These are phyloP conservation scores for Aureobasidium melanogenum DNA, from an alignment of 2,329 filamentous ascomycete genomes.

Conservation along the genomic window DNA sequence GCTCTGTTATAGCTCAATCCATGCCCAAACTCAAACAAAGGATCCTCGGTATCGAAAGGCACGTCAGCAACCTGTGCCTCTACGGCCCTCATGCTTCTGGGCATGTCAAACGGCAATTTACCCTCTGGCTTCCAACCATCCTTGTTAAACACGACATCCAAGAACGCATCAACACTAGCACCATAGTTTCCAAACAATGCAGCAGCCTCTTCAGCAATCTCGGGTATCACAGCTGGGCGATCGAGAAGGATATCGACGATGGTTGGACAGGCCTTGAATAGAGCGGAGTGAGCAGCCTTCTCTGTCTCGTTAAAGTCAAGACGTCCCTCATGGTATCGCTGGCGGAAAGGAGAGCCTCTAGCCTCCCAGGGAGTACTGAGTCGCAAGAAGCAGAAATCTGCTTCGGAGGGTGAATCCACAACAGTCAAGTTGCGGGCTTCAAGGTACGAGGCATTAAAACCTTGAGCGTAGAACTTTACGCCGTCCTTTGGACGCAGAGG, in stretches of 20 bases:
- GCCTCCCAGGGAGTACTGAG: neutral
- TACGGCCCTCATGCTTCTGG: neutral
- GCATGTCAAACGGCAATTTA: neutral
- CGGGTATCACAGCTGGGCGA: neutral
- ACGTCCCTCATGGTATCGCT: conserved; percentile 3
- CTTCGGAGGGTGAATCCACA: neutral
- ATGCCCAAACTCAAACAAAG: neutral
- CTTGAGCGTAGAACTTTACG: neutral
- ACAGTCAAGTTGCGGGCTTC: neutral
- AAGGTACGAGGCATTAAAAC: neutral
- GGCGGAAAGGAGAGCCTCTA: neutral
- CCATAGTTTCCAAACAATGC: neutral
- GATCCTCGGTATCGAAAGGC: conserved; percentile 3
- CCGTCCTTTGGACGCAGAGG: neutral
- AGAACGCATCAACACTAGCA: conserved; percentile 2
- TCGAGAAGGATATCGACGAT: conserved; percentile 2
- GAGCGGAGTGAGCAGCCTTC: neutral
- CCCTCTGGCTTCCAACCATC: conserved; percentile 1
- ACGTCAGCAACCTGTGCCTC: neutral
- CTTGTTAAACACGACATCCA: conserved; percentile 4
- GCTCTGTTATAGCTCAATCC: neutral
- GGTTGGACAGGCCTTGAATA: neutral
- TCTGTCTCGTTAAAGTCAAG: neutral
- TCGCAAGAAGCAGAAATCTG: conserved; percentile 1
- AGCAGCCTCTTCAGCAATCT: neutral